phyloP scores from a whole-genome alignment of 768 basidiomycete species.

The Chlorophyllum brunneum region DNA sequence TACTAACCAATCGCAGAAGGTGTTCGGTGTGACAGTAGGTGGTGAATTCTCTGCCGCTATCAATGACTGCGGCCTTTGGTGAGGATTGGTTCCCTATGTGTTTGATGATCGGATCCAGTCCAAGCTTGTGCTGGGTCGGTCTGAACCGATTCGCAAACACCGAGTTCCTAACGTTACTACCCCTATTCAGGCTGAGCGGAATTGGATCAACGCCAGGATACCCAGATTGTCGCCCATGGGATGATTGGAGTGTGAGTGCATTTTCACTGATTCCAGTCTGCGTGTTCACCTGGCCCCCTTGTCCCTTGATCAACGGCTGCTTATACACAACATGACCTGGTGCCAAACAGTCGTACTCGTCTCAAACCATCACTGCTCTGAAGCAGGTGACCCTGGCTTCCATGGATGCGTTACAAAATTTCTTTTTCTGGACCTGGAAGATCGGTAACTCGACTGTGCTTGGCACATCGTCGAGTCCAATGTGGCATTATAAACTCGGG shows the following conservation, averaged over 20 bases:
- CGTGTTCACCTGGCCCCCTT: neutral
- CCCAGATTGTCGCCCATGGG: constrained; percentile 37
- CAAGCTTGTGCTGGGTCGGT: constrained; percentile 8
- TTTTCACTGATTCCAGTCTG: constrained; percentile 1
- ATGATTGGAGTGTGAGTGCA: constrained; percentile 40
- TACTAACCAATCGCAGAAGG: constrained; percentile 57
- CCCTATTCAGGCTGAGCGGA: constrained; percentile 39
- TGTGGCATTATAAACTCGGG: constrained; percentile 91
- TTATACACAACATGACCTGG: constrained; percentile 11
- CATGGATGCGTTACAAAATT: constrained; percentile 91
- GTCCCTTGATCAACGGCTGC: constrained; percentile 6
- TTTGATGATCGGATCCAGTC: constrained; percentile 9
- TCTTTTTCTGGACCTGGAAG: constrained; percentile 98
- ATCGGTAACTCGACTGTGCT: constrained; percentile 77
- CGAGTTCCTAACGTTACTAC: constrained; percentile 9
- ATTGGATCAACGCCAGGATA: constrained; percentile 33
- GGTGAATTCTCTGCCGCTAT: constrained; percentile 84
- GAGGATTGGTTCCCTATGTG: constrained; percentile 22
- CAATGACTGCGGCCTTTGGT: constrained; percentile 70
- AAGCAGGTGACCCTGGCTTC: constrained; percentile 68
- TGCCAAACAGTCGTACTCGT: constrained; percentile 46
- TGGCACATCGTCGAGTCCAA: constrained; percentile 65
- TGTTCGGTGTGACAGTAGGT: constrained; percentile 75
- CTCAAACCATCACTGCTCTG: constrained; percentile 53
- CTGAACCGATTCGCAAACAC: constrained; percentile 9